Percentiles rank a stretch among this genome's conserved stretches.
Evolutionary conservation across 306 rosid genomes (phyloP).

Genomic region (Begonia loranthoides): DNA sequence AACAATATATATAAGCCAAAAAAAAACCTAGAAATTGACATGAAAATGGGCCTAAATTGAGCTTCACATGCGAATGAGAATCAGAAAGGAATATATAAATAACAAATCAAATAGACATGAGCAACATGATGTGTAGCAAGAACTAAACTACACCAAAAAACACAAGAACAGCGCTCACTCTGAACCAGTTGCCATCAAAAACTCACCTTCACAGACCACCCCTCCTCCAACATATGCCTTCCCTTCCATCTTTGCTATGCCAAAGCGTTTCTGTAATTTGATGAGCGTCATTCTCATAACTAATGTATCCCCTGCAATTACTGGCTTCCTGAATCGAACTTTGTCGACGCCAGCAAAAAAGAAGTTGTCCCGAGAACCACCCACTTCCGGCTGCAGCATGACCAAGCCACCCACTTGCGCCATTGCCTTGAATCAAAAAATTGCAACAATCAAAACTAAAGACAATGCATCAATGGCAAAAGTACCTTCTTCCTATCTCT

Average conservation of each 20-base stretch:
- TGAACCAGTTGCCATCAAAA: slow-evolving; percentile 58
- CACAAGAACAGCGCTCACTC: no score
- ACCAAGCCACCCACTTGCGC: slow-evolving; percentile 94
- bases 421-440: slow-evolving; percentile 44
- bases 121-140: no score
- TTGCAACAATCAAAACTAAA: neutral
- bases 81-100: no score
- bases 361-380: slow-evolving; percentile 74
- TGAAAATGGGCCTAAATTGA: no score
- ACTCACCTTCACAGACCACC: slow-evolving; percentile 84
- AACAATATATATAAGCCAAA: no score
- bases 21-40: no score
- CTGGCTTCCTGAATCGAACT: slow-evolving; percentile 84
- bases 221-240: slow-evolving; percentile 91
- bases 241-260: slow-evolving; percentile 90
- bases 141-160: no score
- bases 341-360: slow-evolving; percentile 90
- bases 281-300: slow-evolving; percentile 86
- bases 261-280: slow-evolving; percentile 81
- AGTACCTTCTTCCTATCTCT: no score
- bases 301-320: slow-evolving; percentile 84
- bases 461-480: no score
- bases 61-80: no score
- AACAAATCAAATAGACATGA: no score
- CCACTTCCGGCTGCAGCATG: slow-evolving; percentile 86